Evolutionary conservation across 2,329 filamentous ascomycete species (phyloP).

Genomic region (Monilinia aucupariae): DNA sequence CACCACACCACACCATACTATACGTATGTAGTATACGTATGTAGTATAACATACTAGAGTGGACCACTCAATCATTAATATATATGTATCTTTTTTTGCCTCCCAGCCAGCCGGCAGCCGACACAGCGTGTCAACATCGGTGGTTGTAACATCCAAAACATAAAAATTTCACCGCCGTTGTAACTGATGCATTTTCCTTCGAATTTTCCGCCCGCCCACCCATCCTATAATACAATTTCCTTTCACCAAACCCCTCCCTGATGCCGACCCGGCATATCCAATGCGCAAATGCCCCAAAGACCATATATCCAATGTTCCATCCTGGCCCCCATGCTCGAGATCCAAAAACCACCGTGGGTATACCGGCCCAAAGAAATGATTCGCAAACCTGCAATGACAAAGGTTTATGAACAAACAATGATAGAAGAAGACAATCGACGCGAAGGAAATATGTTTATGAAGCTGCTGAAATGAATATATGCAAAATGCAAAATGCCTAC

Average conservation of each 20-base stretch:
- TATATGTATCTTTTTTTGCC: not conserved
- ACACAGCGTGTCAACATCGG: not conserved
- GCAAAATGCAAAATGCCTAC: conserved; percentile 6
- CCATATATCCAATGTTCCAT: not conserved
- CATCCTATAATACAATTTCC: conserved; percentile 10
- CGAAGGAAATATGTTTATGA: not conserved
- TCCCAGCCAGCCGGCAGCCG: not conserved
- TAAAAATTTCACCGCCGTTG: not conserved
- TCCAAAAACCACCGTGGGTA: conserved; percentile 12
- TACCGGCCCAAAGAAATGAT: conserved; percentile 12
- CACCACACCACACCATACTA: not conserved
- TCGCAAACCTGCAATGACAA: conserved; percentile 8
- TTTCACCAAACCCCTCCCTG: not conserved
- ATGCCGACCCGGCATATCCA: not conserved
- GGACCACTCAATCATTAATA: conserved; percentile 3
- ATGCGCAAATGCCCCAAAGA: not conserved
- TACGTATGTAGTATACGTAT: not conserved
- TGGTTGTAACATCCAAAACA: not conserved
- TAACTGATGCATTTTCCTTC: conserved; percentile 5
- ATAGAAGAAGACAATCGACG: not conserved
- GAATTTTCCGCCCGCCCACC: not conserved
- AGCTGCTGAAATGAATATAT: conserved; percentile 1
- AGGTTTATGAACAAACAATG: not conserved
- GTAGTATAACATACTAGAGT: not conserved
- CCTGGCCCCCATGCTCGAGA: conserved; percentile 1